Base-by-base conservation (phyloP, 202 grass and related monocot species). In the Carex arenaria region DNA sequence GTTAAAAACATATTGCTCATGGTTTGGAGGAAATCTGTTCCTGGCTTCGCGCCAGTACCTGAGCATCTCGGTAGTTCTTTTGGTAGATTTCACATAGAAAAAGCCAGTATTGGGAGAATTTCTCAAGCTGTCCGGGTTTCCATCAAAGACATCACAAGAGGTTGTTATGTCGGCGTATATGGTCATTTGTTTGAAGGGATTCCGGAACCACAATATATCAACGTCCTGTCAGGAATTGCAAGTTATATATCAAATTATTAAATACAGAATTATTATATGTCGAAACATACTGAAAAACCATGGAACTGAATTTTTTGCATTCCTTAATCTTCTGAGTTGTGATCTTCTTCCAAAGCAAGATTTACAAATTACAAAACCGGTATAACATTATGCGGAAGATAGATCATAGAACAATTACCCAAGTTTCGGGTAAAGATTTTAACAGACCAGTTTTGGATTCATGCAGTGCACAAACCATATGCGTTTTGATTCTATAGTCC, bases 51-150 rank as follows among this genome's bases (percentile, higher is more conserved):
- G 79, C 90, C 93, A 92, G 7, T 59, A 70, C 61, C 57, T 82
- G 34, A 89, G 55, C 85, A 94, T 88, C 40, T 78, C 18, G 6
- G 89, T 67, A 0, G 79, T 90, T 40, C 65, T 80, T 13, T 61
- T 53, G 17, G 72, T 88, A 2, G 92, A 85, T 71, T 84, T 94
- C 2, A 90, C 82, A 63, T 92, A 92, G 83, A 78, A 87, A 65
- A 95, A 85, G 1, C 93, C 90, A 0, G 90, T 95, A 84, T 92
- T 95, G 26, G 88, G 88, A 20, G 38, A 28, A 83, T 89, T 92
- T 3, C 3, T 4, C 40, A 84, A 23, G 1, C 67, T 47, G 5
- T 83, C 62, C 0, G 81, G 64, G 22, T 69, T 55, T 36, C 90
- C 93, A 7, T 54, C 56, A 71, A 89, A 89, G 0, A n/a, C 0